Percentiles rank a stretch among this genome's conserved stretches.
These are phyloP conservation scores for Sporothrix globosa DNA, from an alignment of 2,329 filamentous ascomycete species.

Conservation along the genomic window DNA sequence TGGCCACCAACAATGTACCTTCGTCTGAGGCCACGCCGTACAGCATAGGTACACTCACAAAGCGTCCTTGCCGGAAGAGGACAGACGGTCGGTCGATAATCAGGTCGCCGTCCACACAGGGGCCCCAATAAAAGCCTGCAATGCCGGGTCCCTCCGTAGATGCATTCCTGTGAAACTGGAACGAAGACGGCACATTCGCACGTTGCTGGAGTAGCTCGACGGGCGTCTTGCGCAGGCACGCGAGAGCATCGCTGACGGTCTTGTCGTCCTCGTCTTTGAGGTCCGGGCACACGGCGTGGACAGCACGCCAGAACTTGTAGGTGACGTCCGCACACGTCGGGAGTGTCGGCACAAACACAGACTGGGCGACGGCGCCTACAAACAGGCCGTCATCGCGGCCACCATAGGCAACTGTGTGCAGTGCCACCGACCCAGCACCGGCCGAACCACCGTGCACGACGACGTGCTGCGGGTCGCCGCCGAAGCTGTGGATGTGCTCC, in stretches of 20 bases:
- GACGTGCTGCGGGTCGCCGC: constrained; percentile 36
- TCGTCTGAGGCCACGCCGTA: constrained; percentile 53
- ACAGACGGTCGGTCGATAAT: constrained; percentile 49
- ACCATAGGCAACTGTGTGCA: constrained; percentile 46
- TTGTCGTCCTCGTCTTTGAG: not conserved
- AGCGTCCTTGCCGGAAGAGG: constrained; percentile 47
- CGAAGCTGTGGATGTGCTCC: constrained; percentile 53
- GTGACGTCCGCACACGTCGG: constrained; percentile 48
- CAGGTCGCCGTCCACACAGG: constrained; percentile 54
- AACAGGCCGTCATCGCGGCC: constrained; percentile 53
- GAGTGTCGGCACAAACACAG: constrained; percentile 55
- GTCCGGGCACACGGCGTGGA: not conserved
- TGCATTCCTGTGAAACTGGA: constrained; percentile 36
- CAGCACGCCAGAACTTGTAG: constrained; percentile 34
- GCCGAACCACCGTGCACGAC: constrained; percentile 34
- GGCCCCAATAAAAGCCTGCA: constrained; percentile 54
- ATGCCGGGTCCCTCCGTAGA: not conserved
- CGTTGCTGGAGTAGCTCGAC: constrained; percentile 48
- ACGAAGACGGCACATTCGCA: constrained; percentile 48
- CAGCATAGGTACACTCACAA: constrained; percentile 51
- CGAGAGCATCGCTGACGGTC: constrained; percentile 37
- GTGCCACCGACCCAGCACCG: constrained; percentile 31
- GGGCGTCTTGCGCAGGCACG: constrained; percentile 49
- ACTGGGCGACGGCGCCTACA: constrained; percentile 51
- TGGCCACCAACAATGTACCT: constrained; percentile 51